Evolutionary conservation across 2,329 filamentous ascomycete species (phyloP), one percentile per base, ranked within the genome.

Genomic region (Myriangium duriaei): DNA sequence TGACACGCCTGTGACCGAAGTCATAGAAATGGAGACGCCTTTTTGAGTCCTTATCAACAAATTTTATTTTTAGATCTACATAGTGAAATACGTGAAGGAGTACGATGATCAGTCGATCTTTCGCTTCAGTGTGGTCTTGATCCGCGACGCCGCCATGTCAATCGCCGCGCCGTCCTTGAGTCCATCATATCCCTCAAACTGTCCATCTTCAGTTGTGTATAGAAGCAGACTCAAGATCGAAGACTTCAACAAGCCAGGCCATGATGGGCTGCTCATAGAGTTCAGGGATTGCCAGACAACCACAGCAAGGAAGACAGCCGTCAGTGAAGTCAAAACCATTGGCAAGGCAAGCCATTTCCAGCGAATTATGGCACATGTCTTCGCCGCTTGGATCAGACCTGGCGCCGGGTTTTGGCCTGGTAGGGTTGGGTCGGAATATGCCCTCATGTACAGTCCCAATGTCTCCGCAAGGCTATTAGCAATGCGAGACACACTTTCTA

Each of bases 161-260:
- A 32, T 32, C 7, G 31, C 31, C 5, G 14, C 13, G 13, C 9
- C 4, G 18, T 32, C 31, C 10, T 32, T n/a, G 5, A 14, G 31
- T 5, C 31, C 31, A 32, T 6, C 5, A 16, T 32, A 32, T n/a
- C n/a, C 11, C 7, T 7, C 31, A 14, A 32, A 32, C 13, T 11
- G 11, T 9, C 5, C 31, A 16, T 32, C 31, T 11, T 5, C 13
- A 16, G 31, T 5, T n/a, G 9, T 16, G 15, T 32, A 17, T 16
- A 32, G 31, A 10, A 32, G 31, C n/a, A 32, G 31, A 7, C 12
- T 11, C 4, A 32, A n/a, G 13, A 16, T 13, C 11, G 31, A 15
- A 4, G 31, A 32, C 18, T 32, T 32, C 7, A 32, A 16, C 13
- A 32, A 16, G 5, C 31, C 31, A 14, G 31, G 31, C 31, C 31